Percentiles rank a stretch among this genome's conserved stretches.
These are phyloP conservation scores for Botrytis squamosa DNA, from an alignment of 2,329 filamentous ascomycete genomes.

Conservation along the genomic window DNA sequence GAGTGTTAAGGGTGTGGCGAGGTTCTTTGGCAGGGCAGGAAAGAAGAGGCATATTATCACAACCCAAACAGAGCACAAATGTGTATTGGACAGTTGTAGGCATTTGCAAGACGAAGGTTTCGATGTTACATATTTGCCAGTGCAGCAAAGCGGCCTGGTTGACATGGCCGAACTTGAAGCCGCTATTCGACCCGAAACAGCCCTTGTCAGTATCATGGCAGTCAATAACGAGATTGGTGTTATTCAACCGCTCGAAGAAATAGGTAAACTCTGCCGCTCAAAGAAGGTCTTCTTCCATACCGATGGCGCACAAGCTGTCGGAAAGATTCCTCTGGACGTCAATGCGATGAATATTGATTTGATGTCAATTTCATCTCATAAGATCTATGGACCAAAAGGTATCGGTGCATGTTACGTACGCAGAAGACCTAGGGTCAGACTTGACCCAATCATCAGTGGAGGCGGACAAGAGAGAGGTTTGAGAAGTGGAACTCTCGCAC, in stretches of 20 bases:
- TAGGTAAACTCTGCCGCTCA: conserved; percentile 84
- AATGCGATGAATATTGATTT: conserved; percentile 97
- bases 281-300: conserved; percentile 99
- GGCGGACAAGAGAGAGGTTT: conserved; percentile 95
- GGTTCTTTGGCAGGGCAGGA: conserved; percentile 87
- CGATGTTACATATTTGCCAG: conserved; percentile 94
- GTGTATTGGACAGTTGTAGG: conserved; percentile 93
- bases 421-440: conserved; percentile 84
- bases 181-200: conserved; percentile 87
- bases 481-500: conserved; percentile 89
- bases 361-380: conserved; percentile 98
- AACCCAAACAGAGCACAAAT: conserved; percentile 97
- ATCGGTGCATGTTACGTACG: conserved; percentile 96
- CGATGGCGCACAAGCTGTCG: conserved; percentile 94
- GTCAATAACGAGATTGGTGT: conserved; percentile 99
- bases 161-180: conserved; percentile 80
- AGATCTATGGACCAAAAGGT: conserved; percentile 97
- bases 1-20: conserved; percentile 97
- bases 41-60: conserved; percentile 99
- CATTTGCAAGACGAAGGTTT: conserved; percentile 97
- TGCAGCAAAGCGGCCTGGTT: conserved; percentile 82
- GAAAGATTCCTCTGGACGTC: conserved; percentile 94
- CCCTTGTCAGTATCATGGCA: conserved; percentile 93
- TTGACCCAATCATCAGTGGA: conserved; percentile 94
- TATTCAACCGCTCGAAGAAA: conserved; percentile 93